Conservation (phyloP, 2,329 filamentous ascomycete genomes). For the Mollisia scopiformis region DNA sequence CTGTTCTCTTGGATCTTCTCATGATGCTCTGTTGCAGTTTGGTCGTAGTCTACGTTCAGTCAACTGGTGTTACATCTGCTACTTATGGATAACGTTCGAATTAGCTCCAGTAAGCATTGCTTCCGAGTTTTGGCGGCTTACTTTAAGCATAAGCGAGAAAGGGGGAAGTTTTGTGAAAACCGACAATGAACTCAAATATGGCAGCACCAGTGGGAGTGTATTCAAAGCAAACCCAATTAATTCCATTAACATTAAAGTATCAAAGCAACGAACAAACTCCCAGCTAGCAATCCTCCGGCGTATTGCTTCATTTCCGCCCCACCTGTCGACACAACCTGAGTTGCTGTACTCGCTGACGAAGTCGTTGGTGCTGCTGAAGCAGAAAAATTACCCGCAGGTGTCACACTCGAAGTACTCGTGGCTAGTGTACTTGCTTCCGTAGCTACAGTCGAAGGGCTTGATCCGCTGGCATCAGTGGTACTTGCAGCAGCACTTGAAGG, state of each 20-base stretch:
- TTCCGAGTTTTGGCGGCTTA: no score
- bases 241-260: slow-evolving; percentile 1
- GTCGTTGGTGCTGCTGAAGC: neutral
- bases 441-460: neutral
- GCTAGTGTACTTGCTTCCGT: neutral
- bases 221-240: no score
- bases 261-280: slow-evolving; percentile 4
- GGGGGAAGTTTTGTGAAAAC: no score
- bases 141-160: no score
- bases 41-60: no score
- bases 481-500: neutral
- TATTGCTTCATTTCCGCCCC: slow-evolving; percentile 5
- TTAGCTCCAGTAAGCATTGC: no score
- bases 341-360: neutral
- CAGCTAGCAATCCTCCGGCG: neutral
- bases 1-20: no score
- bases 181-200: no score
- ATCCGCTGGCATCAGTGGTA: neutral
- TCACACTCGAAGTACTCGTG: neutral
- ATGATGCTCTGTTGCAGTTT: no score
- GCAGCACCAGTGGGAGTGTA: no score
- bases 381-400: neutral
- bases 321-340: neutral
- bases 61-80: no score
- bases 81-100: no score